Percentiles rank a stretch among this genome's conserved stretches.
Conservation (phyloP, 768 basidiomycete genomes). For the Amanita pallidorosea region DNA sequence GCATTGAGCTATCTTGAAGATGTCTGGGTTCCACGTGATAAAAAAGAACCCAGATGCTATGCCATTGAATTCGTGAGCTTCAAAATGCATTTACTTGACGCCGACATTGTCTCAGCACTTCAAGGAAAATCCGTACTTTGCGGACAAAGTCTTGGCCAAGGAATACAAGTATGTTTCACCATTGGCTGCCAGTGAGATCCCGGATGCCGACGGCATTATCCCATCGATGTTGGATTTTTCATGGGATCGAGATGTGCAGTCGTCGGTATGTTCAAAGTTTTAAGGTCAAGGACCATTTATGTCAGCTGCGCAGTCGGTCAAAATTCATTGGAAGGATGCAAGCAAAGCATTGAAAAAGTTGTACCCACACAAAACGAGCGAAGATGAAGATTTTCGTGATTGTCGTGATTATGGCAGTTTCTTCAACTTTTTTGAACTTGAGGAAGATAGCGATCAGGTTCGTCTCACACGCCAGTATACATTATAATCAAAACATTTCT, state of each 20-base stretch:
- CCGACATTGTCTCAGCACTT: no score
- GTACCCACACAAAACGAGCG: conserved; percentile 63
- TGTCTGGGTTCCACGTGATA: conserved; percentile 70
- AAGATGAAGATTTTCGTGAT: conserved; percentile 52
- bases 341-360: conserved; percentile 66
- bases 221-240: conserved; percentile 71
- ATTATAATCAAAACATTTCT: no score
- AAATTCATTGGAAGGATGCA: conserved; percentile 77
- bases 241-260: conserved; percentile 65
- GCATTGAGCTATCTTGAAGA: conserved; percentile 82
- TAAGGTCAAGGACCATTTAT: conserved; percentile 5
- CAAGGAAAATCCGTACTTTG: conserved; percentile 81
- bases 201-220: conserved; percentile 69
- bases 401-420: conserved; percentile 70
- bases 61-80: conserved; percentile 79
- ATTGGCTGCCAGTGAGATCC: conserved; percentile 39
- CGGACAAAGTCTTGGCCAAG: conserved; percentile 67
- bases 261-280: conserved; percentile 37
- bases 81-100: no score
- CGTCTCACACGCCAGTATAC: no score
- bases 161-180: conserved; percentile 64
- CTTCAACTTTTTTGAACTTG: conserved; percentile 78
- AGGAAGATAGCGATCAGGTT: conserved; percentile 59
- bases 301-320: conserved; percentile 32
- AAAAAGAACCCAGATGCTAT: conserved; percentile 68